Conservation (phyloP, 1,284 basidiomycete species). For the Austroboletus niveus region DNA sequence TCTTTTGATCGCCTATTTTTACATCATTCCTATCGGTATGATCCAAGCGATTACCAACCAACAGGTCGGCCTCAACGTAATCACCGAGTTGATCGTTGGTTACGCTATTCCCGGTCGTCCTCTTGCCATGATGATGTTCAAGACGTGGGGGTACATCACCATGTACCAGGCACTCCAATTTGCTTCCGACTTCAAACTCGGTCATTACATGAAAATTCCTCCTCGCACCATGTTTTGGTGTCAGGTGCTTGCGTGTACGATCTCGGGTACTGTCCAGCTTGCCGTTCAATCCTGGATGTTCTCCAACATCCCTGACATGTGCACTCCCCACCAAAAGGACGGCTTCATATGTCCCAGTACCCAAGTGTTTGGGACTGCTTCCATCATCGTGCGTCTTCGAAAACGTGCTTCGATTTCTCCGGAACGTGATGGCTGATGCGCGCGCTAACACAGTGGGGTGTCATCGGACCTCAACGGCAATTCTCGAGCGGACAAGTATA, state of each 20-base stretch:
- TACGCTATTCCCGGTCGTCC: constrained; percentile 43
- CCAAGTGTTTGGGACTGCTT: constrained; percentile 38
- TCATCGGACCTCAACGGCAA: constrained; percentile 40
- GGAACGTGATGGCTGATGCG: neutral
- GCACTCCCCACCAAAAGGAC: constrained; percentile 16
- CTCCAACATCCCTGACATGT: constrained; percentile 31
- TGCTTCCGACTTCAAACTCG: constrained; percentile 45
- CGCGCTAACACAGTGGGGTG: constrained; percentile 33
- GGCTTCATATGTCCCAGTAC: constrained; percentile 41
- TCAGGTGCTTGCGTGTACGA: constrained; percentile 43
- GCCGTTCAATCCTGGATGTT: constrained; percentile 45
- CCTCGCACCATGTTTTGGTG: constrained; percentile 45
- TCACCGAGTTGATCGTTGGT: constrained; percentile 49
- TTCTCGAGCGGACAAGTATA: constrained; percentile 31
- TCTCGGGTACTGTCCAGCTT: constrained; percentile 43
- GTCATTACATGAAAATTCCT: constrained; percentile 52
- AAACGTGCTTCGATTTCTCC: too few species aligned
- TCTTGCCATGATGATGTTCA: constrained; percentile 48
- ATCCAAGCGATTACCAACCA: constrained; percentile 37
- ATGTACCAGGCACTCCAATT: constrained; percentile 42
- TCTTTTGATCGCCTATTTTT: constrained; percentile 44
- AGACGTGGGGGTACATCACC: constrained; percentile 39
- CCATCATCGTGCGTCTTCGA: constrained; percentile 31
- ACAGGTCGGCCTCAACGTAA: constrained; percentile 48
- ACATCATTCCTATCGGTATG: constrained; percentile 43